Base-by-base conservation (phyloP, 2,329 filamentous ascomycete species). In the Fusarium redolens region DNA sequence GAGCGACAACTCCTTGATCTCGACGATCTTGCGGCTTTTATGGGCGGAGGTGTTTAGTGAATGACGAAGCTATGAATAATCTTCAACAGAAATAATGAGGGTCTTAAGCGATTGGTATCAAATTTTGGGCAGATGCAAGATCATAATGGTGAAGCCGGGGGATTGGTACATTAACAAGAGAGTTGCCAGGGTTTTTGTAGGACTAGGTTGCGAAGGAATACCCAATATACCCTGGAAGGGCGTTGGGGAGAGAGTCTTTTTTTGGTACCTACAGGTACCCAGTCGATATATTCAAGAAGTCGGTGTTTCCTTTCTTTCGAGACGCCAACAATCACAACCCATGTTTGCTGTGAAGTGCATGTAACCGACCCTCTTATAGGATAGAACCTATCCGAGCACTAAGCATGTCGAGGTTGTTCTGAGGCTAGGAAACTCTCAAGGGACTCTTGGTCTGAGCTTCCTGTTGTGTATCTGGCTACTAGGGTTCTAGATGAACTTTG, bases 21-120 rank as follows among this genome's bases (percentile, higher is more conserved):
- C 11, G 88, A 90, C 68, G 88, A 90, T 74, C 84, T 90, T 15
- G 88, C 88, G 37, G 88, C 88, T 5, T 90, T 90, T 60, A 90
- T 90, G 88, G 88, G 88, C 25, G 88, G 88, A 25, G 88, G 88
- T 67, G 88, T 90, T 69, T 90, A 70, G 5, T 18, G 33, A n/a
- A 37, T 37, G 28, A 74, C 48, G 48, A 74, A 59, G 45, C 30
- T 54, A 70, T 25, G 57, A 59, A 38, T 37, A 37, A 60, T 48
- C 54, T 57, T 31, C 20, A n/a, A 38, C 40, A 22, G 61, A 59
- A 44, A 25, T 68, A 57, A 70, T 69, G 61, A 68, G 62, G 61
- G n/a, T 51, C 57, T 65, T 50, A 52, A 43, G 28, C 37, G 35
- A 37, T 37, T 73, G 54, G 61, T 69, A 59, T 61, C 45, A 35